Percentiles rank a stretch among this genome's conserved stretches.
These are phyloP conservation scores for Capronia epimyces DNA, from an alignment of 2,329 filamentous ascomycete genomes.

Conservation along the genomic window DNA sequence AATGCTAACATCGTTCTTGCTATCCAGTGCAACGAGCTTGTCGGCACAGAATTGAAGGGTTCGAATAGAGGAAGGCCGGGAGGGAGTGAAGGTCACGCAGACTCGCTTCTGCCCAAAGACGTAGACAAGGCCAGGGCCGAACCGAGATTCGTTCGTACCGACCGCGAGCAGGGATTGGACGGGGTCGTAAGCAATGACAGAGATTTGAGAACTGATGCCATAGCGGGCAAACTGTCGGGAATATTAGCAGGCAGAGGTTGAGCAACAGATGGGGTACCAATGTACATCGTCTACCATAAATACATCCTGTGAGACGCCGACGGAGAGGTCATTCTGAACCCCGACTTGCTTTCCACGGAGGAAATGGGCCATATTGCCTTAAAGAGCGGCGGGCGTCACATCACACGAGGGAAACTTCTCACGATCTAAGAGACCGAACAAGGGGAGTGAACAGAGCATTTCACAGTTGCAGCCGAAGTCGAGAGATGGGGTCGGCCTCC, in stretches of 20 bases:
- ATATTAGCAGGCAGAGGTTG: constrained; percentile 20
- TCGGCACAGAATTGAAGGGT: constrained; percentile 79
- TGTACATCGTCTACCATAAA: constrained; percentile 76
- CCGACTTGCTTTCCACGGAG: constrained; percentile 89
- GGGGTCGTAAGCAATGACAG: constrained; percentile 83
- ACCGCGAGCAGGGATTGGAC: constrained; percentile 89
- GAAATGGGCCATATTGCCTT: constrained; percentile 68
- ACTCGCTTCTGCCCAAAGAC: constrained; percentile 79
- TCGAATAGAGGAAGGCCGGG: constrained; percentile 67
- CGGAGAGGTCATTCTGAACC: constrained; percentile 84
- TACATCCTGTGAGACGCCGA: constrained; percentile 67
- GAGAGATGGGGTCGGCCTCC: too few relatives aligned
- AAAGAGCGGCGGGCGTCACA: background rate
- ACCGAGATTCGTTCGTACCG: constrained; percentile 81
- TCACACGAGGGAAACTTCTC: constrained; percentile 7
- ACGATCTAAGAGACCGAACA: too few relatives aligned
- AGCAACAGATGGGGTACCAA: constrained; percentile 28
- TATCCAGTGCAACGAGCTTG: constrained; percentile 77
- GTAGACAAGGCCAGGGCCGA: constrained; percentile 81
- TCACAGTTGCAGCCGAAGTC: background rate
- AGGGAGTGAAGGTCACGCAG: constrained; percentile 65
- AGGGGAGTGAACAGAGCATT: too few relatives aligned
- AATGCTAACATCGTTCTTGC: constrained; percentile 75
- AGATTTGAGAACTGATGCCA: constrained; percentile 71
- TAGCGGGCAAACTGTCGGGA: constrained; percentile 59